Conservation (phyloP, 1,139 yeast genomes). For the Blastobotrys indianensis region DNA sequence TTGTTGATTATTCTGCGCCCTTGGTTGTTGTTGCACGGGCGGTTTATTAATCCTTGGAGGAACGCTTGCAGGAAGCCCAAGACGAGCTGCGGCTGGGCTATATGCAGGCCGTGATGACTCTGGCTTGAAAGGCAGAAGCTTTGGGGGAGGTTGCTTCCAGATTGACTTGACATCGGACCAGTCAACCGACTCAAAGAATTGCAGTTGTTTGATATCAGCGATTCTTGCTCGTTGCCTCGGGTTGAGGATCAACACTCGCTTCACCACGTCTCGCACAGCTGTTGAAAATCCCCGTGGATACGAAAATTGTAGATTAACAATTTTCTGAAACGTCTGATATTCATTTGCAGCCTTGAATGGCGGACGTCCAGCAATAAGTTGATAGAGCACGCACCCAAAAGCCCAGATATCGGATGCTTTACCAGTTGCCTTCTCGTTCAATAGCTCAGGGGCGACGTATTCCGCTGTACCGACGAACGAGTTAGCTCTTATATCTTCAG, state of each 20-base stretch:
- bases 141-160: slow-evolving; percentile 73
- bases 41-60: slow-evolving; percentile 10
- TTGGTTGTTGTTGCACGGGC: slow-evolving; percentile 11
- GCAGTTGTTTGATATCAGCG: slow-evolving; percentile 61
- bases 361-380: slow-evolving; percentile 89
- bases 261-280: slow-evolving; percentile 64
- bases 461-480: slow-evolving; percentile 89
- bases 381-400: slow-evolving; percentile 86
- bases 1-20: slow-evolving; percentile 17
- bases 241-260: slow-evolving; percentile 56
- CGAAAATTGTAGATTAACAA: slow-evolving; percentile 74
- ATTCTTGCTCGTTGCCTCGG: slow-evolving; percentile 64
- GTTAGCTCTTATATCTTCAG: slow-evolving; percentile 62
- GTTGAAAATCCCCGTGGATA: slow-evolving; percentile 76
- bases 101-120: slow-evolving; percentile 16
- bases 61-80: slow-evolving; percentile 5
- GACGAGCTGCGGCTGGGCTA: slow-evolving; percentile 4
- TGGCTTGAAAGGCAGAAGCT: slow-evolving; percentile 65
- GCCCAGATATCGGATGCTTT: slow-evolving; percentile 95
- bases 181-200: slow-evolving; percentile 60
- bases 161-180: slow-evolving; percentile 60
- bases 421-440: slow-evolving; percentile 78
- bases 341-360: slow-evolving; percentile 97
- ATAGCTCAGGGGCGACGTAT: slow-evolving; percentile 86
- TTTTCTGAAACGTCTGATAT: slow-evolving; percentile 88